phyloP scores from a whole-genome alignment of 1,284 basidiomycete species.

The Tilletia horrida region DNA sequence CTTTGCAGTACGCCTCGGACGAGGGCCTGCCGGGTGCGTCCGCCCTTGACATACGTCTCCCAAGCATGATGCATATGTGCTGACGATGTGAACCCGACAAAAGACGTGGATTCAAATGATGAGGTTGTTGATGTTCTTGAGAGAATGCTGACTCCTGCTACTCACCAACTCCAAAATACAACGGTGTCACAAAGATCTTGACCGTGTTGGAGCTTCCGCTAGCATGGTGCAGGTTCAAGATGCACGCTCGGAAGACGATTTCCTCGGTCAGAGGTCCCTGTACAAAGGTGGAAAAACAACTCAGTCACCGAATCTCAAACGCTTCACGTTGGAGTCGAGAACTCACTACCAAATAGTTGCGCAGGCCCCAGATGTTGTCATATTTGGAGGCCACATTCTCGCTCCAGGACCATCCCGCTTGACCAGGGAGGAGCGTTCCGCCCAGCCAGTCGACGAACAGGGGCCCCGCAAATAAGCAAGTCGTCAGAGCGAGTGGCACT shows the following conservation, averaged over 20 bases:
- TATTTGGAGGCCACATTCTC: constrained; percentile 58
- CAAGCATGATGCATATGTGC: constrained; percentile 89
- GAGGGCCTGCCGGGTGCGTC: constrained; percentile 60
- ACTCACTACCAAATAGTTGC: constrained; percentile 77
- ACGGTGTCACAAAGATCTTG: constrained; percentile 75
- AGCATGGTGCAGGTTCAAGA: constrained; percentile 71
- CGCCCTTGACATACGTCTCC: constrained; percentile 68
- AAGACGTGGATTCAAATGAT: background rate
- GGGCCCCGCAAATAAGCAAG: constrained; percentile 77
- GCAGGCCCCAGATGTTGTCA: constrained; percentile 62
- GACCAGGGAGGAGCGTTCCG: constrained; percentile 64
- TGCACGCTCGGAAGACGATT: constrained; percentile 80
- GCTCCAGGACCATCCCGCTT: constrained; percentile 52
- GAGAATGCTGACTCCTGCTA: background rate
- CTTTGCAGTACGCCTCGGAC: constrained; percentile 64
- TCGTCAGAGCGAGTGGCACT: constrained; percentile 68
- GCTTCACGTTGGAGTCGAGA: background rate
- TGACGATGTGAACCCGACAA: background rate
- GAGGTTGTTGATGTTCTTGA: too few species aligned
- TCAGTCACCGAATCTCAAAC: constrained; percentile 56
- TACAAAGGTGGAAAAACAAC: constrained; percentile 49
- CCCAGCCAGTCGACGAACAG: constrained; percentile 66
- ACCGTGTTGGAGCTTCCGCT: constrained; percentile 62
- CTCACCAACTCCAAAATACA: constrained; percentile 73
- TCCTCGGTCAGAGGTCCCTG: constrained; percentile 91